These are phyloP conservation scores for Friedmanniomyces endolithicus DNA, from an alignment of 495 filamentous ascomycete species.

Conservation along the genomic window DNA sequence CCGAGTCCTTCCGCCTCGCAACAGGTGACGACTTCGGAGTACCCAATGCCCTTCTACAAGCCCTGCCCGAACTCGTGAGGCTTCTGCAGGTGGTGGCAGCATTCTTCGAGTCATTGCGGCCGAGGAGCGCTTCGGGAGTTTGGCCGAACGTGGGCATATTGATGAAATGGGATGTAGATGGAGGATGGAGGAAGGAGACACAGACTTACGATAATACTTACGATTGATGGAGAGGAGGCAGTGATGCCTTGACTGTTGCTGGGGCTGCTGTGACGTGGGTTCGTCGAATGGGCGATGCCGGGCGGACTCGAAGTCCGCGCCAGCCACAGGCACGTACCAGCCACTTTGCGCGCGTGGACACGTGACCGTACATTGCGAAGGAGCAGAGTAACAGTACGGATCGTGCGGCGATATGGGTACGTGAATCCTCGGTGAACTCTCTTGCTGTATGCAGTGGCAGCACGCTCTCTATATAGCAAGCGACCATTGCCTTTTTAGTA, in stretches of 20 bases:
- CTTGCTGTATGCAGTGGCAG: neutral
- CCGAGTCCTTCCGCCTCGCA: conserved; percentile 23
- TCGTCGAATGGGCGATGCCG: neutral
- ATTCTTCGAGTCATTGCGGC: conserved; percentile 69
- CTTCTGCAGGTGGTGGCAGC: conserved; percentile 79
- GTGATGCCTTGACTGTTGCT: conserved; percentile 1
- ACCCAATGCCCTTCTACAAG: conserved; percentile 60
- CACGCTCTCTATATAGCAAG: neutral
- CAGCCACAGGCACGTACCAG: neutral
- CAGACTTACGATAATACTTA: neutral
- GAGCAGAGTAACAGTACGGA: too few relatives aligned
- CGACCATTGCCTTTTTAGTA: neutral
- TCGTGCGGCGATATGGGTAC: too few relatives aligned
- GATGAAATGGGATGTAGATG: neutral
- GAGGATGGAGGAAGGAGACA: neutral
- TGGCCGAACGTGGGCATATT: conserved; percentile 38
- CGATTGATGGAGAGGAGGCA: neutral
- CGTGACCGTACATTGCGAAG: neutral
- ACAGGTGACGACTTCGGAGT: conserved; percentile 28
- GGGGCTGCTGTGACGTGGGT: neutral
- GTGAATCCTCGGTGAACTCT: neutral
- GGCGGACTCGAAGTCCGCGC: neutral
- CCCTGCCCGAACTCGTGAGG: conserved; percentile 61
- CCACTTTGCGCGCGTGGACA: neutral
- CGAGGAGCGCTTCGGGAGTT: conserved; percentile 71